phyloP scores from a whole-genome alignment of 495 filamentous ascomycete species.

The Elaphomyces granulatus region DNA sequence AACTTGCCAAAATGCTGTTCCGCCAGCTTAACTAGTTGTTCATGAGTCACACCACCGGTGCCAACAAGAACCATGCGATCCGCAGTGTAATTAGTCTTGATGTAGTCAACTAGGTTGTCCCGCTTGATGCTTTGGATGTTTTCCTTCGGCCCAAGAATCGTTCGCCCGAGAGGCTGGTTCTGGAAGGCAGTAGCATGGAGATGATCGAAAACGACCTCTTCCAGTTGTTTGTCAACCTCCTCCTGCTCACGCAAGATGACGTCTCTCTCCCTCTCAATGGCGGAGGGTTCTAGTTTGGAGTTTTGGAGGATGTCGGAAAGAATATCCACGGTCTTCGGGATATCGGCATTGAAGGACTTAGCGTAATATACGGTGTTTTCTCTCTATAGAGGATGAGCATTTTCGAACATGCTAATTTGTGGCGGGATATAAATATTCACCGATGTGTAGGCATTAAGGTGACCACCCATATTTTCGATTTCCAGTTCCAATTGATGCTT shows the following conservation, averaged over 20 bases:
- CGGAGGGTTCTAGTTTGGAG: slow-evolving; percentile 83
- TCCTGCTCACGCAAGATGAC: slow-evolving; percentile 98
- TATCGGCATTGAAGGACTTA: slow-evolving; percentile 95
- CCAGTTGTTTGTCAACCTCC: slow-evolving; percentile 98
- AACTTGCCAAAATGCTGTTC: slow-evolving; percentile 87
- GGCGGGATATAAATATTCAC: no score
- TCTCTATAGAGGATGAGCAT: slow-evolving; percentile 44
- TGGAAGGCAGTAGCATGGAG: slow-evolving; percentile 97
- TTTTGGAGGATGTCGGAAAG: slow-evolving; percentile 98
- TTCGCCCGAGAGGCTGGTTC: slow-evolving; percentile 87
- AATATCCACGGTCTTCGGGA: slow-evolving; percentile 90
- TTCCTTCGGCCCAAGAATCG: slow-evolving; percentile 92
- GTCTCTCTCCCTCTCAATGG: slow-evolving; percentile 94
- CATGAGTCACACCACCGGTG: slow-evolving; percentile 85
- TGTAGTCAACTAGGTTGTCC: slow-evolving; percentile 82
- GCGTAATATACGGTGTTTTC: slow-evolving; percentile 99
- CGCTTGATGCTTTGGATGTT: slow-evolving; percentile 95
- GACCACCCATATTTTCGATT: slow-evolving; percentile 99
- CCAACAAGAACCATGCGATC: slow-evolving; percentile 99
- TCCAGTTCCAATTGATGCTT: slow-evolving; percentile 97
- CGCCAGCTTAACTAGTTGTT: slow-evolving; percentile 84
- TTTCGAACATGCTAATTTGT: no score
- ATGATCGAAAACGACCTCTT: slow-evolving; percentile 99
- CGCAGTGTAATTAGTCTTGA: slow-evolving; percentile 97
- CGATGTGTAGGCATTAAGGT: slow-evolving; percentile 99